phyloP scores from a whole-genome alignment of 257 asterid genomes.

The Cruciata laevipes region DNA sequence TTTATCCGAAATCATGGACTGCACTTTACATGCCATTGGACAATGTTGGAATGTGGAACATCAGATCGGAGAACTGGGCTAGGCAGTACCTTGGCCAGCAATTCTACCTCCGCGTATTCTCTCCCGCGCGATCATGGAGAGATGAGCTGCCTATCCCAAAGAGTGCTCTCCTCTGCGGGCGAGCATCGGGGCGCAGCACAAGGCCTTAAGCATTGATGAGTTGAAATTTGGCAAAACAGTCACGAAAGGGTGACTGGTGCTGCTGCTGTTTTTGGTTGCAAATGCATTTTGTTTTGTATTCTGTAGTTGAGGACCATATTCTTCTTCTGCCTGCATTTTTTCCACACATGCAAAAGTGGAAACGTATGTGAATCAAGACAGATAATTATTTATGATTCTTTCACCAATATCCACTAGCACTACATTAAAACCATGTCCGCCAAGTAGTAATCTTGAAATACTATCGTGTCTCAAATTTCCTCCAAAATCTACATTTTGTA shows the following conservation, averaged over 20 bases:
- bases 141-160: slow-evolving; percentile 40
- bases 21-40: slow-evolving; percentile 45
- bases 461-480: too few species aligned
- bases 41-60: slow-evolving; percentile 50
- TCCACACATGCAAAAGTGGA: not conserved
- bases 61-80: slow-evolving; percentile 41
- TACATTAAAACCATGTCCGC: too few species aligned
- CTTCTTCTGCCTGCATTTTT: slow-evolving; percentile 1
- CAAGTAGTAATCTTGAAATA: too few species aligned
- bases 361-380: not conserved
- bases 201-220: slow-evolving; percentile 15
- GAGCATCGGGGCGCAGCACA: slow-evolving; percentile 27
- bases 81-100: slow-evolving; percentile 43
- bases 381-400: not conserved
- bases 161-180: slow-evolving; percentile 41
- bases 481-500: too few species aligned
- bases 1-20: slow-evolving; percentile 43
- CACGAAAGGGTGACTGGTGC: slow-evolving; percentile 31
- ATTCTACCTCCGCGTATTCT: slow-evolving; percentile 36
- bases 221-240: slow-evolving; percentile 8
- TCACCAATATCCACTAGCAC: not conserved
- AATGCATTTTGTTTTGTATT: not conserved
- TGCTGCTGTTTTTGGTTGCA: not conserved
- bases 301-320: slow-evolving; percentile 4
- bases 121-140: slow-evolving; percentile 37